Base-by-base conservation (phyloP, 164 flowering plant genomes). In the Hamamelis virginiana region DNA sequence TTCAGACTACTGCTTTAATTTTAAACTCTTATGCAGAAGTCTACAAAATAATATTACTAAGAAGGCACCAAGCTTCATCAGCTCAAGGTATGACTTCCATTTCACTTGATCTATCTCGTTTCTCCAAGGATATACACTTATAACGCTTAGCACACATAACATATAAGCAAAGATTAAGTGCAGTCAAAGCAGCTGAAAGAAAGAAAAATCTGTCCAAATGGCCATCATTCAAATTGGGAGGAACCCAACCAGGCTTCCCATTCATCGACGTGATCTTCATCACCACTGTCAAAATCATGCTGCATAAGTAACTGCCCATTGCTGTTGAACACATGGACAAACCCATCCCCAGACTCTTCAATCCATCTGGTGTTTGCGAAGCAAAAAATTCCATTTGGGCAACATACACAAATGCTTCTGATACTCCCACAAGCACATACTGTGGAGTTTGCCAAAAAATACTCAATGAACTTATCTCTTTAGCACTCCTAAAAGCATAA, bases 151-250 rank as follows among this genome's bases (percentile, higher is more conserved):
- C 84, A 56, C 79, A 78, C 0, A 76, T 1, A 18, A 78, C 25
- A 58, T 59, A 84, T 0, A 74, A 41, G 1, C 19, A 55, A 12
- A 86, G 62, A 61, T 84, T 68, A 14, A 81, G 3, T 0, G 74
- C 65, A 1, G 83, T 73, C 41, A 86, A 51, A 5, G 38, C 76
- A 0, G 86, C 81, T 0, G 70, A 21, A 0, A 86, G 78, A 41
- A 83, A 82, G 83, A 73, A 86, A 67, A 78, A 86, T 44, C 80
- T 76, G 57, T 86, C 86, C 70, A 86, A 14, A 66, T 80, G 86
- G 9, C 85, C 85, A 0, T 63, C 64, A 52, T 86, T 84, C 11
- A 86, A 65, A 38, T 86, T 77, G 0, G 68, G 69, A 16, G 85
- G 86, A 1, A 86, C 69, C 90, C 90, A 86, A 9, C 88, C 85